phyloP scores from a whole-genome alignment of 192 early-diverging fungal species.

The Gamsiella multidivaricata region DNA sequence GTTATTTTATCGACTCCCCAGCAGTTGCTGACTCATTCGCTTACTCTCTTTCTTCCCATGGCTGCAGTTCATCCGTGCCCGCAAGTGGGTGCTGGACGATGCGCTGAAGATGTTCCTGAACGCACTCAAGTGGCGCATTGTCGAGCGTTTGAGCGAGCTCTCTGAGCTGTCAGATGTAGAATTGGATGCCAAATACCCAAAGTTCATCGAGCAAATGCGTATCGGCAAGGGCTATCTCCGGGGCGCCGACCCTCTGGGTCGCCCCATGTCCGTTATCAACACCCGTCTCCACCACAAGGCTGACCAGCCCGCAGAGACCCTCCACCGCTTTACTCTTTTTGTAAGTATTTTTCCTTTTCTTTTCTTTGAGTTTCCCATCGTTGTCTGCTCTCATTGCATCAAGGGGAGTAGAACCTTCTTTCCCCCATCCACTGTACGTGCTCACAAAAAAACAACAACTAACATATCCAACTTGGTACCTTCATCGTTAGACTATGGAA shows the following conservation, averaged over 20 bases:
- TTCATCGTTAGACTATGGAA: slow-evolving; percentile 24
- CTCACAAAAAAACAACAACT: neutral
- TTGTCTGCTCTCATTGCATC: neutral
- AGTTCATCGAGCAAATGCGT: slow-evolving; percentile 55
- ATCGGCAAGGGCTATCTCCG: slow-evolving; percentile 62
- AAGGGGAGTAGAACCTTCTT: neutral
- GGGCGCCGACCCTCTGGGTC: slow-evolving; percentile 60
- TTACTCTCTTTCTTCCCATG: neutral
- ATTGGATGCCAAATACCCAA: slow-evolving; percentile 55
- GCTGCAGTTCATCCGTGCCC: slow-evolving; percentile 88
- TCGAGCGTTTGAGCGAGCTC: slow-evolving; percentile 65
- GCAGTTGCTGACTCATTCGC: too few relatives aligned
- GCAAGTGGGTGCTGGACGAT: slow-evolving; percentile 89
- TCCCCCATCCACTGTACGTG: neutral
- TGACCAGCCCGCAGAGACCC: slow-evolving; percentile 69
- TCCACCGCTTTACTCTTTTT: slow-evolving; percentile 75
- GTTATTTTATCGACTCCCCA: too few relatives aligned
- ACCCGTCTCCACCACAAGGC: slow-evolving; percentile 63
- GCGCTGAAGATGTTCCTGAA: slow-evolving; percentile 78
- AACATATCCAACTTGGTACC: neutral
- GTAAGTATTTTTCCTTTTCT: slow-evolving; percentile 52
- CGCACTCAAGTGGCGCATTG: slow-evolving; percentile 82
- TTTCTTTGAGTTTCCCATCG: slow-evolving; percentile 2
- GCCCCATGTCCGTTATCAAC: slow-evolving; percentile 64
- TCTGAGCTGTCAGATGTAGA: slow-evolving; percentile 58